A percentile compares a stretch with the other conserved stretches of the same genome.
phyloP scores from a whole-genome alignment of 345 rosid genomes.

The Nasturtium officinale region DNA sequence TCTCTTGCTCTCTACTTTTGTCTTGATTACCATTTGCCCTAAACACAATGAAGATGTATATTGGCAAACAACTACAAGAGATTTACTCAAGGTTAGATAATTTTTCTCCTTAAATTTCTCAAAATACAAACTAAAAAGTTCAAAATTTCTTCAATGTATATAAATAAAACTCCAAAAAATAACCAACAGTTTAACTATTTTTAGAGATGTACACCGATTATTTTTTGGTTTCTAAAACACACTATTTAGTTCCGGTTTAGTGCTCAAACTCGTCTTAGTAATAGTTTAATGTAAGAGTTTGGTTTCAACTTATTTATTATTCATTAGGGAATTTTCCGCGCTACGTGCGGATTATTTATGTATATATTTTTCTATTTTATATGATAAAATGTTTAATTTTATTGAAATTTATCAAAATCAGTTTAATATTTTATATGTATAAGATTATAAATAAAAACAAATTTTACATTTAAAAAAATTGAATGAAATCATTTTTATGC shows the following conservation, averaged over 20 bases:
- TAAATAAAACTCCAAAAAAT: not conserved
- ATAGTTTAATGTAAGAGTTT: not conserved
- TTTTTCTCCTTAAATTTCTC: constrained; percentile 33
- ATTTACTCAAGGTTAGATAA: constrained; percentile 23
- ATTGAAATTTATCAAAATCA: too few relatives aligned
- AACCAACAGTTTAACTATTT: constrained; percentile 8
- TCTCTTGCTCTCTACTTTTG: constrained; percentile 3
- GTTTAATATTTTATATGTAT: too few relatives aligned
- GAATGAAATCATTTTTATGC: too few relatives aligned
- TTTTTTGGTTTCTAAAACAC: not conserved
- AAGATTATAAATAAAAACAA: too few relatives aligned
- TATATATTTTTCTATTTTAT: too few relatives aligned
- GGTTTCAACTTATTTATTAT: too few relatives aligned
- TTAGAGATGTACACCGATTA: not conserved
- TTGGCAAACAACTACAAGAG: not conserved
- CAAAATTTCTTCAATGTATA: not conserved
- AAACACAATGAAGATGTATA: constrained; percentile 22
- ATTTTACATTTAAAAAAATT: too few relatives aligned
- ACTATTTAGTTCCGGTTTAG: not conserved
- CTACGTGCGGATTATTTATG: too few relatives aligned
- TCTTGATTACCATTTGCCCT: constrained; percentile 13
- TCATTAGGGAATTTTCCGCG: too few relatives aligned
- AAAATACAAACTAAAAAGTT: constrained; percentile 25
- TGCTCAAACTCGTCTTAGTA: not conserved
- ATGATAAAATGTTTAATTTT: too few relatives aligned